Base-by-base conservation (phyloP, 768 basidiomycete species). In the Mycena olivaceomarginata region DNA sequence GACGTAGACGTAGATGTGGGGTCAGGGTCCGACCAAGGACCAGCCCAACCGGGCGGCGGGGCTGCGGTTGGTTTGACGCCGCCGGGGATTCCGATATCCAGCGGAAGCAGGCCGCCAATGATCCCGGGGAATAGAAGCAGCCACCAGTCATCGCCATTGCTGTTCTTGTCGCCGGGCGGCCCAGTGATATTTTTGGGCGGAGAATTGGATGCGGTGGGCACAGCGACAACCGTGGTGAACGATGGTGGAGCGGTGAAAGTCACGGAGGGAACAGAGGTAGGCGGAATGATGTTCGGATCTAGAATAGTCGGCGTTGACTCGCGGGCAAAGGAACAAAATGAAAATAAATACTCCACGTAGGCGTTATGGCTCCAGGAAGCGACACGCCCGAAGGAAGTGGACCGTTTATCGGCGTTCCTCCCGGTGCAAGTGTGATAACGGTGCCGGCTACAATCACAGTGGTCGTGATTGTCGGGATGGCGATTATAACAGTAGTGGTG, bases 161-260 rank as follows among this genome's bases (percentile, higher is more conserved):
- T 45, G 53, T 73, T 73, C 22, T 57, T 56, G 18, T 66, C 72
- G 3, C 72, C 72, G 1, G 64, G 51, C 1, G 72, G 57, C 0
- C 57, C 57, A 5, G 64, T 73, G 6, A 73, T 57, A n/a, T 73
- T 73, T 22, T 57, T 20, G 2, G 63, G 48, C 3, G 72, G 64
- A 6, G 63, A 22, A 20, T 67, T 46, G 10, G 72, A 66, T 5
- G 64, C 5, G 2, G 64, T 57, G 0, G 72, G 72, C 0, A 81
- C 75, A 4, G 63, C 41, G 2, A 73, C 72, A 9, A 66, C 53
- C 2, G 51, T 40, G 13, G 45, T 70, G 37, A 41, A 76, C 4
- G 65, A 60, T 3, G 69, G 60, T 13, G 65, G 75, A 4, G 53
- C 68, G n/a, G 74, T 75, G 62, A 75, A 69, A 7, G 74, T 68